phyloP scores from a whole-genome alignment of 202 grass and related monocot species.

The Zoysia matrella region DNA sequence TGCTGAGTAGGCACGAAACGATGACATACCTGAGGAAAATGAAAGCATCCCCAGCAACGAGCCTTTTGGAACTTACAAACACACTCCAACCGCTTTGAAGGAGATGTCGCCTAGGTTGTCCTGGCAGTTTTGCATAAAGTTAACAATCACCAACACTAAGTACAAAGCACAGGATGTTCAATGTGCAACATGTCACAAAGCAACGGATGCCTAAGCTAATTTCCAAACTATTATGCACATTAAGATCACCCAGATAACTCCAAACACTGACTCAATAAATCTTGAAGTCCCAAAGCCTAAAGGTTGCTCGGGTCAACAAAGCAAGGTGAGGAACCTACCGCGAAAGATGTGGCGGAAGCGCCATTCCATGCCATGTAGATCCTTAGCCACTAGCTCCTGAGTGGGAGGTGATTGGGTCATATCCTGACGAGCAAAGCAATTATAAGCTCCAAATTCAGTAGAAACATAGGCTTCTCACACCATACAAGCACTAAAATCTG shows the following conservation, averaged over 20 bases:
- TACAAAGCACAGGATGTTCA: background rate
- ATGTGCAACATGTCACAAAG: background rate
- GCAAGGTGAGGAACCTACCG: slow-evolving; percentile 44
- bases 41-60: slow-evolving; percentile 23
- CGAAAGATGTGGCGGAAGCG: slow-evolving; percentile 98
- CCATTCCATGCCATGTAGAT: slow-evolving; percentile 93
- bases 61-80: no score
- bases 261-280: no score
- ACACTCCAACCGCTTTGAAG: slow-evolving; percentile 68
- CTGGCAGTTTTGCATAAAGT: slow-evolving; percentile 45
- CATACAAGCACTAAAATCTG: background rate
- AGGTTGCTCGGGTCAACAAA: background rate
- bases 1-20: no score
- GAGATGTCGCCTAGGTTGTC: slow-evolving; percentile 96
- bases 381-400: slow-evolving; percentile 86
- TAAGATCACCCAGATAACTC: no score
- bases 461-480: background rate
- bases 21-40: no score
- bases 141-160: slow-evolving; percentile 14
- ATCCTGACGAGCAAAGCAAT: slow-evolving; percentile 50
- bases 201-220: background rate
- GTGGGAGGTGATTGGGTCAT: slow-evolving; percentile 88
- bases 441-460: slow-evolving; percentile 26
- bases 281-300: background rate
- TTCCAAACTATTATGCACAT: background rate